Evolutionary conservation across 2,329 filamentous ascomycete species (phyloP), one percentile per base, ranked within the genome.

Genomic region (Ophiostoma ulmi): DNA sequence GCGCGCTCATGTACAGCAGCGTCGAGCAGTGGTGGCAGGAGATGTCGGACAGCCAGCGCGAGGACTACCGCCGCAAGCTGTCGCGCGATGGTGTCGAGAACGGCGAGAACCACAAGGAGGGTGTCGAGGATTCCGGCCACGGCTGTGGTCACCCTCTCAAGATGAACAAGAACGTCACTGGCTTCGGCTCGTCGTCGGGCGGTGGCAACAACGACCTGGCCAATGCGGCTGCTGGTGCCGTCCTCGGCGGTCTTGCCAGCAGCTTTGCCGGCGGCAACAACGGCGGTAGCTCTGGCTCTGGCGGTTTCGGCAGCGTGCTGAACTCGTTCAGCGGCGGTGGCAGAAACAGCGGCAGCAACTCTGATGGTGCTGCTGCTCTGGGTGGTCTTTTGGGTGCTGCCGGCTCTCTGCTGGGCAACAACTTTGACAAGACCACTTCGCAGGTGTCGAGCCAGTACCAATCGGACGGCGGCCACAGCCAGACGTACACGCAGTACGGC

Each of bases 51-150:
- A 78, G 81, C 39, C 87, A 88, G 71, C 86, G 88, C 75, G 82
- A 91, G 17, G 86, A 88, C 44, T 88, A 95, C 73, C 90, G 92
- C 70, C 80, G 85, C 69, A 91, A 93, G 80, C 85, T 97, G 65
- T 92, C 90, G 75, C 89, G 92, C 22, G 84, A 90, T 0, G 94
- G 94, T 72, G 92, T 97, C 68, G 79, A 88, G 78, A 83, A 87
- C 66, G 91, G 91, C 20, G 84, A 90, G 72, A 97, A 97, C 80
- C 94, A 97, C 81, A 94, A 92, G 79, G 89, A 92, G 75, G 92
- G 92, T 38, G 90, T 94, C 13, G 81, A 93, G 20, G 93, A 97
- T 79, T 89, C 87, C 69, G 94, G 94, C 14, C 92, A 97, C 77
- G 93, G 93, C 69, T 97, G 93, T 77, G 83, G 81, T 72, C 89